Percentiles rank a stretch among this genome's conserved stretches.
Evolutionary conservation across 108 stramenopile genomes (phyloP).

Genomic region (Pseudonitzschia pungens): DNA sequence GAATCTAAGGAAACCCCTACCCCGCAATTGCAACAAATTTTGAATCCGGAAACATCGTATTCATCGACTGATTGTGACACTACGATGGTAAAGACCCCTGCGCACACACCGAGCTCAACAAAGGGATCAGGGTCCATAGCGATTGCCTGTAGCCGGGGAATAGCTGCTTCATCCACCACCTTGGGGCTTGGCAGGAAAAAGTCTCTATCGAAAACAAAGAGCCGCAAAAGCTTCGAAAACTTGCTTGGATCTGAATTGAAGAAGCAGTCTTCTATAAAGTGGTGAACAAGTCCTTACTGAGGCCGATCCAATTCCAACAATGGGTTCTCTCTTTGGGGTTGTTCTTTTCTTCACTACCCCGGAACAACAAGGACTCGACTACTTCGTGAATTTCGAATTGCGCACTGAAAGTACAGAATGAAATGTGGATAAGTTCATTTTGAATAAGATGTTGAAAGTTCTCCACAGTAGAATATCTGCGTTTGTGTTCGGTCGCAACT

Average conservation of each 20-base stretch:
- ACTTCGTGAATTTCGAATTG: too few relatives aligned
- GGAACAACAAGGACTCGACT: too few relatives aligned
- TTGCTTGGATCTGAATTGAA: not conserved
- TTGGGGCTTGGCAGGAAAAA: not conserved
- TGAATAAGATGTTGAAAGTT: too few relatives aligned
- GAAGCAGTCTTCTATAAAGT: not conserved
- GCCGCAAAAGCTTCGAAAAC: not conserved
- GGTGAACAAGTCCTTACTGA: not conserved
- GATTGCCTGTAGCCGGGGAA: not conserved
- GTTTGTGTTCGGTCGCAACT: too few relatives aligned
- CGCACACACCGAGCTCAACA: not conserved
- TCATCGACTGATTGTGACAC: too few relatives aligned
- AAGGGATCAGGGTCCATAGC: not conserved
- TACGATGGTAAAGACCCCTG: not conserved
- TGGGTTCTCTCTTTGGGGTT: too few relatives aligned
- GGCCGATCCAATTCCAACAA: too few relatives aligned
- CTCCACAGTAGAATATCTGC: too few relatives aligned
- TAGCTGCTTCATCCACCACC: not conserved
- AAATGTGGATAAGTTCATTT: too few relatives aligned
- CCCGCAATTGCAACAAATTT: not conserved
- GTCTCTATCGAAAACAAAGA: not conserved
- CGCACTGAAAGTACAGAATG: too few relatives aligned
- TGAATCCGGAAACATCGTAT: not conserved
- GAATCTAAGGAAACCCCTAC: not conserved
- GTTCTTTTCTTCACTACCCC: too few relatives aligned